These are phyloP conservation scores for Aspergillus quadricinctus DNA, from an alignment of 2,329 filamentous ascomycete species.

Conservation along the genomic window DNA sequence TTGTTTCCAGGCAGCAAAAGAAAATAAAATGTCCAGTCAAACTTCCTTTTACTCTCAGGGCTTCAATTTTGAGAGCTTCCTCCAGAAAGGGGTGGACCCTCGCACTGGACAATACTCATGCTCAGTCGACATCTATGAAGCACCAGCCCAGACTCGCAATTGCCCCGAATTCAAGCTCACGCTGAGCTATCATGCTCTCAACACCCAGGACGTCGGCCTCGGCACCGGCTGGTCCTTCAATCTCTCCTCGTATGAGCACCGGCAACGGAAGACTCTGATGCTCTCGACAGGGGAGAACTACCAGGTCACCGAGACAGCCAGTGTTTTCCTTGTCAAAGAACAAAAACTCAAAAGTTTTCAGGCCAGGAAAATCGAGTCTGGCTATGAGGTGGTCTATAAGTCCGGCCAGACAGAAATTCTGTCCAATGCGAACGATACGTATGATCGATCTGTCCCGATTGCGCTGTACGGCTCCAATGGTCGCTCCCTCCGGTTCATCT, in stretches of 20 bases:
- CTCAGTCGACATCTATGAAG: conserved; percentile 2
- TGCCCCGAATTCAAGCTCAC: conserved; percentile 3
- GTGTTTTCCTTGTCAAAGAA: background rate
- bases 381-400: conserved; percentile 3
- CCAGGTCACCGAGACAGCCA: conserved; percentile 1
- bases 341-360: conserved; percentile 7
- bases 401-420: conserved; percentile 3
- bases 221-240: conserved; percentile 7
- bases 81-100: conserved; percentile 6
- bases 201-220: background rate
- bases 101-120: conserved; percentile 7
- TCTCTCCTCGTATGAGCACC: conserved; percentile 5
- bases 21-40: background rate
- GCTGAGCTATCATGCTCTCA: conserved; percentile 1
- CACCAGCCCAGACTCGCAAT: conserved; percentile 1
- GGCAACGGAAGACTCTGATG: background rate
- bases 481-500: conserved; percentile 1
- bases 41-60: conserved; percentile 4
- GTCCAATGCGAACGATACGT: conserved; percentile 1
- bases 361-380: background rate
- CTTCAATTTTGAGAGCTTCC: conserved; percentile 5
- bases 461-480: conserved; percentile 2
- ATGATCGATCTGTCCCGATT: background rate
- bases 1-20: background rate
- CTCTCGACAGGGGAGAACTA: conserved; percentile 6